Percentiles rank a stretch among this genome's conserved stretches.
These are phyloP conservation scores for Termitomyces sp. DNA, from an alignment of 768 basidiomycete genomes.

Conservation along the genomic window DNA sequence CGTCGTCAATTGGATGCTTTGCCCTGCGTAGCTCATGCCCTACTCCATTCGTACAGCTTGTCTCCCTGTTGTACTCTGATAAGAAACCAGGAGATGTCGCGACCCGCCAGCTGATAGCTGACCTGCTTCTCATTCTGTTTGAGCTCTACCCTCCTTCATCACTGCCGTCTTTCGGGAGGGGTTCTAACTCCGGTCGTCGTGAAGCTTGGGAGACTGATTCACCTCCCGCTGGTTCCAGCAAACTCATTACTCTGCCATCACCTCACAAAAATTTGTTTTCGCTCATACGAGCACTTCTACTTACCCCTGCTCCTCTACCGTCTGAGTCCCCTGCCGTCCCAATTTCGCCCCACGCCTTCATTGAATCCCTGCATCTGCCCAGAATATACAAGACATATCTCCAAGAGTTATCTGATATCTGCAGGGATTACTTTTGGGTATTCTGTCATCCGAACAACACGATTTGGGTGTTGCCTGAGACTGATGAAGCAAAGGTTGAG, in stretches of 20 bases:
- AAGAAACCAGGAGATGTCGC: constrained; percentile 96
- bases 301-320: constrained; percentile 64
- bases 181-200: constrained; percentile 22
- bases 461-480: constrained; percentile 81
- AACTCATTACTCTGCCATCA: constrained; percentile 58
- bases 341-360: constrained; percentile 76
- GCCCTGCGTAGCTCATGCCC: constrained; percentile 89
- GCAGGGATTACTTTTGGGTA: constrained; percentile 94
- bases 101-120: constrained; percentile 85
- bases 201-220: constrained; percentile 56
- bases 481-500: constrained; percentile 81
- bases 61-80: constrained; percentile 87
- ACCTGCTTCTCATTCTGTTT: constrained; percentile 81
- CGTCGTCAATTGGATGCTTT: constrained; percentile 82
- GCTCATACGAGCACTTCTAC: constrained; percentile 67
- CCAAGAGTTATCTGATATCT: constrained; percentile 81
- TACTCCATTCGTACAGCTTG: constrained; percentile 79
- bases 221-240: constrained; percentile 32
- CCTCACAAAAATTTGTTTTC: constrained; percentile 73
- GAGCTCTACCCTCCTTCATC: constrained; percentile 79
- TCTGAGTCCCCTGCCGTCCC: constrained; percentile 56
- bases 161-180: constrained; percentile 45
- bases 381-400: constrained; percentile 80
- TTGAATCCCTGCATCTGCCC: constrained; percentile 61
- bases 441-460: constrained; percentile 95